Conservation (phyloP, 1,284 basidiomycete genomes). For the Cryptococcus depauperatus region DNA sequence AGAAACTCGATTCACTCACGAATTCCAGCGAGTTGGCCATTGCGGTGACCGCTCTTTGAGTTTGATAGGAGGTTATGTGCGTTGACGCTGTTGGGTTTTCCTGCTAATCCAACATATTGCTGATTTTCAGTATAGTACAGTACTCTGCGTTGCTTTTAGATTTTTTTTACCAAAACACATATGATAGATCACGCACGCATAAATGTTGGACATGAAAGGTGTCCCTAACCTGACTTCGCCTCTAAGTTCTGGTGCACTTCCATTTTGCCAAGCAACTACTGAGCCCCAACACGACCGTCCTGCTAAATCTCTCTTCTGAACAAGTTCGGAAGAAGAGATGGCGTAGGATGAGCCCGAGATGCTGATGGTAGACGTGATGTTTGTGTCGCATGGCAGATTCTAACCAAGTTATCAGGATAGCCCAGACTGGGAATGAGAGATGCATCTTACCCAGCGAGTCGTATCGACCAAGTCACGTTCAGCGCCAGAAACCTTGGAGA, state of each 20-base stretch:
- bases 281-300: constrained; percentile 32
- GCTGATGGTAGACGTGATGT: constrained; percentile 29
- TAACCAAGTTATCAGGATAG: constrained; percentile 8
- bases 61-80: constrained; percentile 14
- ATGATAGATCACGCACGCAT: constrained; percentile 27
- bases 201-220: constrained; percentile 38
- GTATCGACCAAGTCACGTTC: constrained; percentile 19
- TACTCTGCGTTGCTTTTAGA: constrained; percentile 17
- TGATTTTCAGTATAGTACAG: constrained; percentile 27
- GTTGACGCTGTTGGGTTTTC: constrained; percentile 34
- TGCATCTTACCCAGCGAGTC: constrained; percentile 28
- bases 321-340: constrained; percentile 24
- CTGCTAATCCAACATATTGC: constrained; percentile 37
- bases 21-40: constrained; percentile 29
- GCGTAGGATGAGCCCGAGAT: constrained; percentile 26
- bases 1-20: constrained; percentile 23
- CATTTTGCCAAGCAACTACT: constrained; percentile 36
- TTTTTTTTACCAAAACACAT: neutral
- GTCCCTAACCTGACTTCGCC: constrained; percentile 39
- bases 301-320: constrained; percentile 20
- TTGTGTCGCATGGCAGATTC: constrained; percentile 37
- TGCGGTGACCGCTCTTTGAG: constrained; percentile 11
- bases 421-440: neutral
- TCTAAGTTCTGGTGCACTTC: constrained; percentile 25
- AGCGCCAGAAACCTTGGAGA: constrained; percentile 18